Percentiles rank a stretch among this genome's conserved stretches.
phyloP scores from a whole-genome alignment of 2,329 filamentous ascomycete species.

The Aspergillus pseudonomiae region DNA sequence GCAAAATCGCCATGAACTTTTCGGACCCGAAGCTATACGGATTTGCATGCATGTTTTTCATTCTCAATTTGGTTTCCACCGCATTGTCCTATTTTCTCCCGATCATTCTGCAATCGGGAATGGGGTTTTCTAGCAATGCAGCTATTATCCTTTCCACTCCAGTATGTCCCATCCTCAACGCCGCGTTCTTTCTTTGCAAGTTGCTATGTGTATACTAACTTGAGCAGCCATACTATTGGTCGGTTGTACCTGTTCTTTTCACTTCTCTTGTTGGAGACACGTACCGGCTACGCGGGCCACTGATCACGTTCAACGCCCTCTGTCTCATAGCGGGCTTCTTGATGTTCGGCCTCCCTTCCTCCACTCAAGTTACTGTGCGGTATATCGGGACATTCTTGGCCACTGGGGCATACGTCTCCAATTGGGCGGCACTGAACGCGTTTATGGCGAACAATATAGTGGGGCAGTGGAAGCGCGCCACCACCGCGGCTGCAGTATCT shows the following conservation, averaged over 20 bases:
- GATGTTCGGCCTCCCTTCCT: conserved; percentile 63
- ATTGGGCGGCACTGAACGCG: conserved; percentile 68
- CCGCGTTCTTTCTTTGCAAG: too few species aligned
- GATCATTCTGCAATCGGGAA: conserved; percentile 58
- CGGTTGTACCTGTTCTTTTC: conserved; percentile 64
- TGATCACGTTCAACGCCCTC: conserved; percentile 67
- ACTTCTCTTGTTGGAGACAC: conserved; percentile 66
- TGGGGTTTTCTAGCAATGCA: conserved; percentile 56
- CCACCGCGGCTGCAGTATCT: conserved; percentile 62
- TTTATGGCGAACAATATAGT: conserved; percentile 66
- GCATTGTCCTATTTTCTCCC: conserved; percentile 68
- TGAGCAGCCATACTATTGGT: conserved; percentile 64
- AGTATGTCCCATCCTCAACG: conserved; percentile 24
- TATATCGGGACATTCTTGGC: conserved; percentile 68
- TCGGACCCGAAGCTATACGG: conserved; percentile 65
- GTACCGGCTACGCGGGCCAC: conserved; percentile 61
- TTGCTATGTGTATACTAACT: conserved; percentile 1
- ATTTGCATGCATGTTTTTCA: conserved; percentile 67
- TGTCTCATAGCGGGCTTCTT: conserved; percentile 65
- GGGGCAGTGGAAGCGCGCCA: conserved; percentile 67
- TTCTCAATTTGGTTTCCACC: conserved; percentile 68
- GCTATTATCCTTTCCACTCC: conserved; percentile 67
- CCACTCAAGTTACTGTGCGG: conserved; percentile 60
- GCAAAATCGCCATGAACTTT: conserved; percentile 59
- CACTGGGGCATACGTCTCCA: conserved; percentile 69